Base-by-base conservation (phyloP, 495 filamentous ascomycete genomes). In the Penicillium subrubescens region DNA sequence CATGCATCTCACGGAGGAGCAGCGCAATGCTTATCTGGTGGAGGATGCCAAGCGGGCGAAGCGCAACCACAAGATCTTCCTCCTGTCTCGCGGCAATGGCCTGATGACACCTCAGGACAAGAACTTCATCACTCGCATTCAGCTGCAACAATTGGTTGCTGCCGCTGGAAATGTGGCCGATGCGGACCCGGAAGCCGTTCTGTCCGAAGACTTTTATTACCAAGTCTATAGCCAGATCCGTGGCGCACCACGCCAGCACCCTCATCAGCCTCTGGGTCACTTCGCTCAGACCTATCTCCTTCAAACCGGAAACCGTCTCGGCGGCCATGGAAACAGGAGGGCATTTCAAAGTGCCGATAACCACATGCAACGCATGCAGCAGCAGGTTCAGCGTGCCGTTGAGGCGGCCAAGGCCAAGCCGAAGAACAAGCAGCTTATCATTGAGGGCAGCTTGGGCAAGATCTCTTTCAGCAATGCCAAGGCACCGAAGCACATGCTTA, bases 21-120 rank as follows among this genome's bases (percentile, higher is more conserved):
- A 90, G 55, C 92, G 93, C 63, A 82, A 88, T 17, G 85, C 88
- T 15, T 96, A 91, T 72, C 75, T 97, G 61, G 86, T 90, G 63
- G 95, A 97, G 67, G 95, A 98, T 73, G 93, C 94, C 11, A 96
- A 93, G 77, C 87, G 96, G 52, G 92, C 96, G 3, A 99, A 99
- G 79, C 88, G 95, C 34, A 98, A 98, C 72, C 94, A 98, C 81
- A 99, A 99, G 81, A 99, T 99, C 59, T 92, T 91, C 70, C 84
- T 95, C 27, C 81, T 99, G 27, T 96, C 96, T 8, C 91, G 89
- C 69, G 94, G 96, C 69, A 98, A 99, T 71, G 96, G 95, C 29
- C 75, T 99, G 60, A 99, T 99, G 95, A 98, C 96, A 21, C 96
- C 96, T 3, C 93, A 97, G 72, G 95, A 99, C 77, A 99, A 99